Percentiles rank a stretch among this genome's conserved stretches.
Conservation (phyloP, 352 stramenopile species). For the Phytophthora vignae region DNA sequence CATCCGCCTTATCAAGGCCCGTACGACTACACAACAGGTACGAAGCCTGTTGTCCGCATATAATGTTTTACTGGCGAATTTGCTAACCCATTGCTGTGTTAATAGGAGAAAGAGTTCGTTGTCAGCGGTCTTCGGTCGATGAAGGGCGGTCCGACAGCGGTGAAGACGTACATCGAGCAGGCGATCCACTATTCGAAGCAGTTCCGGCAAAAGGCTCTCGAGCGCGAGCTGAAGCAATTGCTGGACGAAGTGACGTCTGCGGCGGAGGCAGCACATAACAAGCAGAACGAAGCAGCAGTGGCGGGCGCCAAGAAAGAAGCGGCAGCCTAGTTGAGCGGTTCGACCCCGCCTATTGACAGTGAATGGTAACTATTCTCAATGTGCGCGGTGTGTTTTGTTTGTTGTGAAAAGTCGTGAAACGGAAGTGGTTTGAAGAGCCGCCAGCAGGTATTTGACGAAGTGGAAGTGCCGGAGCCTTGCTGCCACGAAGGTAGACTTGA, state of each 20-base stretch:
- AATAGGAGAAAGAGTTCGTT: slow-evolving; percentile 83
- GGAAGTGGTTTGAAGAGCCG: slow-evolving; percentile 29
- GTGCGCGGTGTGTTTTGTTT: slow-evolving; percentile 9
- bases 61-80: neutral
- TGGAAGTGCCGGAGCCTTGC: neutral
- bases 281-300: slow-evolving; percentile 2
- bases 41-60: neutral
- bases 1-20: slow-evolving; percentile 77
- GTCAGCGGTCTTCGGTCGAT: slow-evolving; percentile 74
- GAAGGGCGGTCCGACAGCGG: slow-evolving; percentile 66
- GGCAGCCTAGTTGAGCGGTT: slow-evolving; percentile 29
- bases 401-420: slow-evolving; percentile 60
- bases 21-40: slow-evolving; percentile 77
- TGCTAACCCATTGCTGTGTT: neutral
- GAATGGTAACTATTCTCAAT: slow-evolving; percentile 26
- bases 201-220: slow-evolving; percentile 76
- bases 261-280: slow-evolving; percentile 4
- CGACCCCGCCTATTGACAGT: neutral
- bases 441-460: slow-evolving; percentile 5
- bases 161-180: slow-evolving; percentile 78
- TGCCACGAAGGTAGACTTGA: neutral
- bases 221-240: slow-evolving; percentile 55
- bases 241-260: slow-evolving; percentile 38
- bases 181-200: slow-evolving; percentile 66
- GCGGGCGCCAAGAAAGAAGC: slow-evolving; percentile 12